Conservation (phyloP, 306 rosid species). For the Medicago lupulina region DNA sequence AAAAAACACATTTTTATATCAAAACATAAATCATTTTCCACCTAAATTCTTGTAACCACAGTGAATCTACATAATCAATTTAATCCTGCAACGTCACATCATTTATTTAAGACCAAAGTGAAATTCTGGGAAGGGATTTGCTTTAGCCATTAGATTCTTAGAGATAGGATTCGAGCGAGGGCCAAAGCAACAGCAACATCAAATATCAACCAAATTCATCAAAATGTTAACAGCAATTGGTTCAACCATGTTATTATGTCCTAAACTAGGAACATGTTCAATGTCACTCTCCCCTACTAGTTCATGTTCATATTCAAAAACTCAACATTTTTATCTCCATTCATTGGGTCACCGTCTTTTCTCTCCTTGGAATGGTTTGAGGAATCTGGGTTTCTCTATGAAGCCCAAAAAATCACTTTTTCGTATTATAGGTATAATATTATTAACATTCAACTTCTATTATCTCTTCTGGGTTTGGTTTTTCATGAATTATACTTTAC, state of each 20-base stretch:
- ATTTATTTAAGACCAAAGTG: too few relatives aligned
- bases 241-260: slow-evolving; percentile 43
- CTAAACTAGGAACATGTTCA: slow-evolving; percentile 48
- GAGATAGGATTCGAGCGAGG: slow-evolving; percentile 40
- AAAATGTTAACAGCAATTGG: slow-evolving; percentile 60
- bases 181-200: not conserved
- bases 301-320: slow-evolving; percentile 43
- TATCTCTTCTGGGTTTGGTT: slow-evolving; percentile 17
- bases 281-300: slow-evolving; percentile 27
- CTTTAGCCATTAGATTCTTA: not conserved
- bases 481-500: slow-evolving; percentile 11
- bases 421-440: slow-evolving; percentile 48
- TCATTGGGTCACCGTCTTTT: slow-evolving; percentile 57
- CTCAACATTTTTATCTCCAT: slow-evolving; percentile 49
- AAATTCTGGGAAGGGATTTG: too few relatives aligned
- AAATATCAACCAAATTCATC: not conserved
- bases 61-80: too few relatives aligned
- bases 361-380: slow-evolving; percentile 86
- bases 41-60: too few relatives aligned
- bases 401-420: slow-evolving; percentile 52
- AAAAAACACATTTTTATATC: too few relatives aligned
- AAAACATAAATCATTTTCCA: too few relatives aligned
- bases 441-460: not conserved
- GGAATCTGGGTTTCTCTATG: slow-evolving; percentile 71
- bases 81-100: too few relatives aligned